Evolutionary conservation across 192 early-diverging fungal species (phyloP), one percentile per base, ranked within the genome.

Genomic region (Geranomyces variabilis): DNA sequence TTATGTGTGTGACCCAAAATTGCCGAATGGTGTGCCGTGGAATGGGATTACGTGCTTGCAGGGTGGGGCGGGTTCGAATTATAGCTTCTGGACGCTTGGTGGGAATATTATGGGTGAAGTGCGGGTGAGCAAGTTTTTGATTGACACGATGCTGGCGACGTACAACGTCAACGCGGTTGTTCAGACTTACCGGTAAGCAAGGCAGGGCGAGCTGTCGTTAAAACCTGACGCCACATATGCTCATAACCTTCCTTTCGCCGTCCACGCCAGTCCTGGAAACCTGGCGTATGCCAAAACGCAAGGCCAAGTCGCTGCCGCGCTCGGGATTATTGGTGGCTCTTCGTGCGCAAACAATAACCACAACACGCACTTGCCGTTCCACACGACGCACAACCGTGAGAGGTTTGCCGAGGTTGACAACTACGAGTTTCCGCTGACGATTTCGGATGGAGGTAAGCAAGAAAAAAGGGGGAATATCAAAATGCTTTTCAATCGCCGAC

Each of bases 301-400:
- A 60, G 15, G 21, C 4, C 58, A 60, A 60, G 58, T 60, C 29
- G 22, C 28, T 1, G 58, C 24, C 2, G 29, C 4, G 5, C 58
- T 60, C 5, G 58, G 58, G 5, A 33, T 33, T 29, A 33, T 60
- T 29, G 58, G 58, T 17, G 58, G 58, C 58, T 60, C 58, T 8
- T 60, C 58, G 8, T 60, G 58, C 58, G 58, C 58, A 26, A 29
- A 26, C 58, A 60, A 60, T 33, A 26, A 2, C 9, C 58, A 60
- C 29, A 60, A 34, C 58, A 60, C 58, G 5, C 58, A 60, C 58
- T 34, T 60, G 9, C 58, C 58, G 21, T 28, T 60, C 31, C 58
- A 60, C 58, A 60, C 29, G 8, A 60, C 58, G 2, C 58, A 60
- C 58, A 60, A 60, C 58, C 58, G 58, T 26, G 21, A 60, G 29